A percentile compares a stretch with the other conserved stretches of the same genome.
phyloP scores from a whole-genome alignment of 2,329 filamentous ascomycete species.

The Teratosphaeria pseudoeucalypti region DNA sequence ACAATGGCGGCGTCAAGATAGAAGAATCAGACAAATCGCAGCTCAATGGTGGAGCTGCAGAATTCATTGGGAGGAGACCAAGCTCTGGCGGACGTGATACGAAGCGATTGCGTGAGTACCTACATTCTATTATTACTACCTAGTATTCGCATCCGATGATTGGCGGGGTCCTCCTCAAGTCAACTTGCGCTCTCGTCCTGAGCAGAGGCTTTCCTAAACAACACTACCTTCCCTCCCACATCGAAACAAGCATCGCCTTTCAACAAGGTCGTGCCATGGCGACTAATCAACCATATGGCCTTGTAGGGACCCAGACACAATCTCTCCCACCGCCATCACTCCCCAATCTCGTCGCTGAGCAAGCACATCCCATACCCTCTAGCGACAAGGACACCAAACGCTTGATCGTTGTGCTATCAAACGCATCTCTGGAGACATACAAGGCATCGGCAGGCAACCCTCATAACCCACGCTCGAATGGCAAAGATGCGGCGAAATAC shows the following conservation, averaged over 20 bases:
- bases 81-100: conserved; percentile 23
- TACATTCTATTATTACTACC: background rate
- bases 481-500: conserved; percentile 66
- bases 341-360: conserved; percentile 86
- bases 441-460: conserved; percentile 53
- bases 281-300: conserved; percentile 11
- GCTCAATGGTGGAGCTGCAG: conserved; percentile 17
- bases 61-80: conserved; percentile 22
- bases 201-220: background rate
- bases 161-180: background rate
- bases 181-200: background rate
- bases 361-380: conserved; percentile 71
- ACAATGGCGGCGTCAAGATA: background rate
- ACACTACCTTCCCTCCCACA: background rate
- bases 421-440: conserved; percentile 96
- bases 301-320: conserved; percentile 51
- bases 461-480: conserved; percentile 51
- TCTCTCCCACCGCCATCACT: conserved; percentile 86
- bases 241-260: conserved; percentile 18
- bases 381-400: conserved; percentile 85
- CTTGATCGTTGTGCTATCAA: conserved; percentile 90
- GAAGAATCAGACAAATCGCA: conserved; percentile 16
- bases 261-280: conserved; percentile 28
- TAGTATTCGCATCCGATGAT: background rate
- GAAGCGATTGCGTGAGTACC: conserved; percentile 24